Evolutionary conservation across 2,329 filamentous ascomycete species (phyloP), one percentile per base, ranked within the genome.

Genomic region (Ascochyta rabiei): DNA sequence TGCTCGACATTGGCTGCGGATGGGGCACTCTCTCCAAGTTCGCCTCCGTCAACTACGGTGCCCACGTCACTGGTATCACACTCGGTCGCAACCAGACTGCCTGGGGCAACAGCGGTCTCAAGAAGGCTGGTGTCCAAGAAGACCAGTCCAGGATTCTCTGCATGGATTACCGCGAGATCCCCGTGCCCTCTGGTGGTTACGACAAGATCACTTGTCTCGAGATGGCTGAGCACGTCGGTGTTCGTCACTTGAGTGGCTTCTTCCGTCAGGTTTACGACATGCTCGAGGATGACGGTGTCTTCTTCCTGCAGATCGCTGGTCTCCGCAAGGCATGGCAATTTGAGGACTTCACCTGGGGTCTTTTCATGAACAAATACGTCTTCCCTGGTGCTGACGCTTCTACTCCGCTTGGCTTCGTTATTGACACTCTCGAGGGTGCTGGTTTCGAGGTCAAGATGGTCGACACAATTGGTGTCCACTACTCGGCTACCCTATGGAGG

Each of bases 311-410:
- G 78, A 92, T 96, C 68, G 92, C 93, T 68, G 95, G 95, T 79
- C 85, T 99, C 59, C 89, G 95, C 68, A 96, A 96, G 82, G 82
- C 84, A 61, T 98, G 95, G 95, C 95, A 98, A 78, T 98, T 96
- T 73, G 93, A 98, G 82, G 93, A 98, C 79, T 85, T 97, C 46
- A 90, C 93, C 76, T 98, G 95, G 95, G 95, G 95, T 75, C 84
- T 98, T 41, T 98, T 97, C 85, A 96, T 98, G 92, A 98, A 98
- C 88, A 97, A 96, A 82, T 96, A 98, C 79, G 84, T 98, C 76
- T 98, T 98, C 85, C 95, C 93, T 30, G 95, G 95, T 74, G 95
- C 95, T 46, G 95, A 98, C 74, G 95, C 95, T 47, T 96, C 91
- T 38, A 96, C 92, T 54, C 95, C 95, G 46, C 86, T 99, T 43